phyloP scores from a whole-genome alignment of 2,329 filamentous ascomycete species.

The Colletotrichum sp. region DNA sequence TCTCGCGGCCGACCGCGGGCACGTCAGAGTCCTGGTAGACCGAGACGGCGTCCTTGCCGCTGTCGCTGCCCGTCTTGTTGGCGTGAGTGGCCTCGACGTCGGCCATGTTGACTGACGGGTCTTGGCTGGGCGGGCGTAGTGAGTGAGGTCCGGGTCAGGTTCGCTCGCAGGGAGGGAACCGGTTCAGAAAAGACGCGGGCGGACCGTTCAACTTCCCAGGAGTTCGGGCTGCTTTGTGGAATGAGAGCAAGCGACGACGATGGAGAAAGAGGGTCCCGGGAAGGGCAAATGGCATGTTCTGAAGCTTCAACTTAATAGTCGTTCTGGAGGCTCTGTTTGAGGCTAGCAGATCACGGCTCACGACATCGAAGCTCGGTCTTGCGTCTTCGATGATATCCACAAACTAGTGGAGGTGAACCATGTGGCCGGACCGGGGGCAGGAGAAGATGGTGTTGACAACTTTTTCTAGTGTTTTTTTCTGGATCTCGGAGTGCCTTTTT shows the following conservation, averaged over 20 bases:
- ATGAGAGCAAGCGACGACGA: neutral
- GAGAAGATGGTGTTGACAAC: constrained; percentile 16
- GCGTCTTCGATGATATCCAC: constrained; percentile 19
- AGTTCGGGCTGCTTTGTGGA: neutral
- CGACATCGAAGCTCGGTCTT: constrained; percentile 20
- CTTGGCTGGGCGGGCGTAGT: neutral
- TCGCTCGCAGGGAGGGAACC: neutral
- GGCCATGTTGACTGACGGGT: constrained; percentile 25
- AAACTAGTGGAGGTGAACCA: constrained; percentile 21
- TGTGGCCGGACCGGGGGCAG: constrained; percentile 12
- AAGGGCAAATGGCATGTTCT: neutral
- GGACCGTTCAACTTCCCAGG: neutral
- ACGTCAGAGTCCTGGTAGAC: constrained; percentile 26
- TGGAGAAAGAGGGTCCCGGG: neutral
- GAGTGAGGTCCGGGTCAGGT: neutral
- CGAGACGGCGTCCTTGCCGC: constrained; percentile 25
- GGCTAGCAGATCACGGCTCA: constrained; percentile 17
- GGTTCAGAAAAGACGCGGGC: neutral
- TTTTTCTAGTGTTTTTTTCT: neutral
- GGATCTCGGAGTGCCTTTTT: neutral
- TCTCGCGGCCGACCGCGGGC: constrained; percentile 41
- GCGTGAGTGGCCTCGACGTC: constrained; percentile 31
- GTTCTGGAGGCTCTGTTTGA: constrained; percentile 5
- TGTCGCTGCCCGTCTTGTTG: constrained; percentile 17
- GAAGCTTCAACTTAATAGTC: constrained; percentile 14